Evolutionary conservation across 2,329 filamentous ascomycete species (phyloP).

Genomic region (Chalaropsis ovoidea): DNA sequence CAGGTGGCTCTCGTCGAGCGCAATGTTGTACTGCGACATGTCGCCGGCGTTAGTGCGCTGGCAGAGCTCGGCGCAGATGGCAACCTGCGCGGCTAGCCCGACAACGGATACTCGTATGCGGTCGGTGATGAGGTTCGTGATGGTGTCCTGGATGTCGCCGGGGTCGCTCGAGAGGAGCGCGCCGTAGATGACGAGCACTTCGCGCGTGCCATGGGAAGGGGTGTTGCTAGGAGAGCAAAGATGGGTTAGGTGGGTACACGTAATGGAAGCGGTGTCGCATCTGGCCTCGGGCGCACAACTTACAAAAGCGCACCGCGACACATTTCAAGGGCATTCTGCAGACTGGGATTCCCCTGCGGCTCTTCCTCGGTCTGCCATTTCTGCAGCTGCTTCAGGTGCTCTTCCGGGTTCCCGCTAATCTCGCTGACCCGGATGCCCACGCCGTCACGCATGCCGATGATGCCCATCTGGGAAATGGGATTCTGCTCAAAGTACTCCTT

Average conservation of each 20-base stretch:
- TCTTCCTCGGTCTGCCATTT: slow-evolving; percentile 51
- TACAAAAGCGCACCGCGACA: slow-evolving; percentile 81
- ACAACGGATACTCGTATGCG: slow-evolving; percentile 81
- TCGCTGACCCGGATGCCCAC: slow-evolving; percentile 77
- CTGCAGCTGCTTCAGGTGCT: slow-evolving; percentile 71
- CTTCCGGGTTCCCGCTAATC: slow-evolving; percentile 80
- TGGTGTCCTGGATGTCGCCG: slow-evolving; percentile 88
- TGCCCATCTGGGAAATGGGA: slow-evolving; percentile 87
- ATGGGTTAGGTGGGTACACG: slow-evolving; percentile 10
- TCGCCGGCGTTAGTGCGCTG: slow-evolving; percentile 77
- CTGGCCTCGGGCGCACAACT: slow-evolving; percentile 29
- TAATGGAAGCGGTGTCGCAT: neutral
- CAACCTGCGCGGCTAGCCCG: slow-evolving; percentile 80
- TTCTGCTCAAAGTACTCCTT: slow-evolving; percentile 97
- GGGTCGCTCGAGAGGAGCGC: slow-evolving; percentile 85
- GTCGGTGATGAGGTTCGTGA: slow-evolving; percentile 66
- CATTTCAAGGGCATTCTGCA: slow-evolving; percentile 96
- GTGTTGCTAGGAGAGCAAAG: slow-evolving; percentile 52
- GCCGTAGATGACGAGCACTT: slow-evolving; percentile 85
- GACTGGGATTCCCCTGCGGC: slow-evolving; percentile 62
- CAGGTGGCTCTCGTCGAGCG: slow-evolving; percentile 66
- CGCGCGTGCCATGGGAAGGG: slow-evolving; percentile 83
- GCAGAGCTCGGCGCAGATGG: slow-evolving; percentile 84
- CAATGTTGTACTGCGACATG: slow-evolving; percentile 66
- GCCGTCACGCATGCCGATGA: slow-evolving; percentile 88